phyloP scores from a whole-genome alignment of 768 basidiomycete species.

The Mycena capillaripes region DNA sequence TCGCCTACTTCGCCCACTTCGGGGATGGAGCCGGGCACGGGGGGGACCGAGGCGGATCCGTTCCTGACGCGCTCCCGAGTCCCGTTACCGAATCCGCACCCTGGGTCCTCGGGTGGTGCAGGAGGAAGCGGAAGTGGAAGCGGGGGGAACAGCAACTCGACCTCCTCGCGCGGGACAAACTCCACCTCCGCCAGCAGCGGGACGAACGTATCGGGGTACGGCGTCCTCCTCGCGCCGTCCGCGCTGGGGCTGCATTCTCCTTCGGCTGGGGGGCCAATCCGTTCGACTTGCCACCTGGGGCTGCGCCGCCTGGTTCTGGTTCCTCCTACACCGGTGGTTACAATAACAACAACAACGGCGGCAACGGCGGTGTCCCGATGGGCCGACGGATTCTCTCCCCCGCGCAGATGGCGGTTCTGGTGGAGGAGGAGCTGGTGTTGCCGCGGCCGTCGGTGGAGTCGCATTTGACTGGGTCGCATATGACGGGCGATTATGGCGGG shows the following conservation, averaged over 20 bases:
- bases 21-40: constrained; percentile 9
- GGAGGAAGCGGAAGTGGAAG: not conserved
- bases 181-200: constrained; percentile 23
- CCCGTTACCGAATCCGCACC: constrained; percentile 32
- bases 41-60: constrained; percentile 32
- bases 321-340: no score
- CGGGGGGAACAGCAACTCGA: constrained; percentile 13
- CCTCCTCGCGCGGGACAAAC: constrained; percentile 27
- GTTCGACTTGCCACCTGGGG: constrained; percentile 28
- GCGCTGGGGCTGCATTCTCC: not conserved
- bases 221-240: constrained; percentile 34
- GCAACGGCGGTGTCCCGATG: not conserved
- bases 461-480: no score
- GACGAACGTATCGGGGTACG: constrained; percentile 34
- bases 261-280: not conserved
- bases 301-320: no score
- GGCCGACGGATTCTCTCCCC: constrained; percentile 33
- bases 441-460: constrained; percentile 9
- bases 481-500: not conserved
- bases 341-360: not conserved
- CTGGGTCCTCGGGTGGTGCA: not conserved
- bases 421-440: constrained; percentile 28
- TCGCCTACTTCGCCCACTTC: constrained; percentile 1
- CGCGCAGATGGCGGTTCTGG: constrained; percentile 31
- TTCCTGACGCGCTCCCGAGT: constrained; percentile 30